phyloP scores from a whole-genome alignment of 345 rosid species.

The Acer yangbiense region DNA sequence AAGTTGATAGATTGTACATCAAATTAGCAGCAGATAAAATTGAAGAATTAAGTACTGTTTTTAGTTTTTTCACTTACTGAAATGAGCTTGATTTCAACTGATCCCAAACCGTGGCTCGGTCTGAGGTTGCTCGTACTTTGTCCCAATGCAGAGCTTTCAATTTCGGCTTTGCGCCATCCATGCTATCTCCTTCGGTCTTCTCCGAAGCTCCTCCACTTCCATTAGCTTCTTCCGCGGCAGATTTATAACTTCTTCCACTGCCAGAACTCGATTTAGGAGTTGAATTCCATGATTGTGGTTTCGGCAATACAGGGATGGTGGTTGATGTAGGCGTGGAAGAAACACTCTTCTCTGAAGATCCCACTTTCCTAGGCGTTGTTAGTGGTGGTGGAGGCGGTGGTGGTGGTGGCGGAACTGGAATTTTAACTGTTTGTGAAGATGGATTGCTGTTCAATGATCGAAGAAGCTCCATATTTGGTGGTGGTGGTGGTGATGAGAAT shows the following conservation, averaged over 20 bases:
- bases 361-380: slow-evolving; percentile 39
- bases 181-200: slow-evolving; percentile 63
- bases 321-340: slow-evolving; percentile 26
- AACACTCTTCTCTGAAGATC: slow-evolving; percentile 33
- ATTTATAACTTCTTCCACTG: slow-evolving; percentile 26
- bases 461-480: slow-evolving; percentile 85
- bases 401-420: slow-evolving; percentile 43
- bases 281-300: slow-evolving; percentile 43
- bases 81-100: slow-evolving; percentile 94
- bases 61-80: slow-evolving; percentile 73
- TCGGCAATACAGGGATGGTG: slow-evolving; percentile 23
- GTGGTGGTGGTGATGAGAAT: slow-evolving; percentile 82
- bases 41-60: neutral
- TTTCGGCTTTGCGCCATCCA: slow-evolving; percentile 73
- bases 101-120: slow-evolving; percentile 99
- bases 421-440: slow-evolving; percentile 38
- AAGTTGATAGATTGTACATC: slow-evolving; percentile 9
- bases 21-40: neutral
- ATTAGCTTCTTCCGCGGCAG: slow-evolving; percentile 36
- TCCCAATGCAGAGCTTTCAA: slow-evolving; percentile 97
- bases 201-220: slow-evolving; percentile 44
- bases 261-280: slow-evolving; percentile 42
- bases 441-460: slow-evolving; percentile 51
- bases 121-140: slow-evolving; percentile 95
- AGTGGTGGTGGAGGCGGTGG: slow-evolving; percentile 60